A percentile compares a stretch with the other conserved stretches of the same genome.
These are phyloP conservation scores for Coniferiporia sulphurascens DNA, from an alignment of 1,284 basidiomycete genomes.

Conservation along the genomic window DNA sequence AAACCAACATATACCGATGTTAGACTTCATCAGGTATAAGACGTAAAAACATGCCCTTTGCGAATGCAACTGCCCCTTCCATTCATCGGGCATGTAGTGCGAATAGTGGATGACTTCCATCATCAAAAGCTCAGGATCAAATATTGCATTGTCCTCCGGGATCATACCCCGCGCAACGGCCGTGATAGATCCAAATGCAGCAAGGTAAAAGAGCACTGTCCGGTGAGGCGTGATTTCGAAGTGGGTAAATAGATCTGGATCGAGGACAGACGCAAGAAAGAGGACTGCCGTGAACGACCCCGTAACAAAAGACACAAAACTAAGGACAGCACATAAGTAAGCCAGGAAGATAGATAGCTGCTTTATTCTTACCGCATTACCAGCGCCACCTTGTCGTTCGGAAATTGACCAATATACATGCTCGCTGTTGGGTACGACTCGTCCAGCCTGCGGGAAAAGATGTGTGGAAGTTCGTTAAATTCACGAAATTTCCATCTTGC, in stretches of 20 bases:
- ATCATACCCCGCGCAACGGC: conserved; percentile 93
- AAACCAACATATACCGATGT: conserved; percentile 7
- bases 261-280: conserved; percentile 84
- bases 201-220: conserved; percentile 91
- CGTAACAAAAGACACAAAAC: conserved; percentile 93
- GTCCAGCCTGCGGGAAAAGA: conserved; percentile 83
- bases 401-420: conserved; percentile 96
- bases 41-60: conserved; percentile 53
- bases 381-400: conserved; percentile 88
- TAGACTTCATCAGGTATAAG: not conserved
- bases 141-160: conserved; percentile 88
- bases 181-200: conserved; percentile 82
- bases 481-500: conserved; percentile 99
- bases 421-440: conserved; percentile 87
- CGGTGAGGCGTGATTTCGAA: conserved; percentile 94
- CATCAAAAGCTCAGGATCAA: conserved; percentile 92
- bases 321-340: conserved; percentile 27
- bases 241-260: conserved; percentile 88
- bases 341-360: not conserved
- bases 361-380: conserved; percentile 68
- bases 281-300: conserved; percentile 96
- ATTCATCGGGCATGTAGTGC: conserved; percentile 91
- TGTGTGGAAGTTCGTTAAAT: conserved; percentile 96
- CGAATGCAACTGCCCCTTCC: conserved; percentile 87
- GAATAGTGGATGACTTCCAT: conserved; percentile 88